Evolutionary conservation across 2,329 filamentous ascomycete species (phyloP), one percentile per base, ranked within the genome.

Genomic region (Alternaria brassicae): DNA sequence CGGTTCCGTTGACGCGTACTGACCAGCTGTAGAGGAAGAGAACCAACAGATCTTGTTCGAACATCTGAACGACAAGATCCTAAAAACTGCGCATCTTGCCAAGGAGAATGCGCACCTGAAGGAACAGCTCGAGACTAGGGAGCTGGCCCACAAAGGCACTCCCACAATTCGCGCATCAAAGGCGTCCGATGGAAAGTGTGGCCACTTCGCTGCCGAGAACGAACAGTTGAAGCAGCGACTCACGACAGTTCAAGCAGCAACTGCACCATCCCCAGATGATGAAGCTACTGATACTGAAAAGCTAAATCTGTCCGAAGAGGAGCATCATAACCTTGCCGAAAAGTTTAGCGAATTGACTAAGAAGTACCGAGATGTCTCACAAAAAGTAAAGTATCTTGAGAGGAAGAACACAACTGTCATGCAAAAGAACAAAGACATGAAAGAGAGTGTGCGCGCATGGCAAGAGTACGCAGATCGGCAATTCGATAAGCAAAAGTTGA

Each of bases 391-490:
- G 55, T 77, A 78, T 45, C 58, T 72, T 8, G 69, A 77, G 39
- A 73, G 66, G 53, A 76, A 76, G 61, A 77, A 75, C 36, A 62
- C 53, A 2, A 60, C 54, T 37, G 77, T 73, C 44, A 78, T 71
- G 72, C 63, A 72, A 42, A 75, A 77, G 53, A 76, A 78, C 52
- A 72, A 68, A 42, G 71, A 77, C 3, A 78, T 79, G 69, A 81
- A 81, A 53, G 70, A 77, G 13, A 77, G 62, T 32, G 75, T 78
- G 7, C 73, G 69, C 40, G 72, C 72, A 27, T 79, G 77, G 78
- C 74, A 77, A 57, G 67, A 72, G 21, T 78, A 77, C 42, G 69
- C 65, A 41, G 74, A 78, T 51, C 73, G 69, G 10, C 68, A 76
- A 27, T 60, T 65, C 4, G 69, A 65, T 15, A 71, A 67, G 32